Evolutionary conservation across 2,329 filamentous ascomycete species (phyloP).

Genomic region (Thelonectria discophora): DNA sequence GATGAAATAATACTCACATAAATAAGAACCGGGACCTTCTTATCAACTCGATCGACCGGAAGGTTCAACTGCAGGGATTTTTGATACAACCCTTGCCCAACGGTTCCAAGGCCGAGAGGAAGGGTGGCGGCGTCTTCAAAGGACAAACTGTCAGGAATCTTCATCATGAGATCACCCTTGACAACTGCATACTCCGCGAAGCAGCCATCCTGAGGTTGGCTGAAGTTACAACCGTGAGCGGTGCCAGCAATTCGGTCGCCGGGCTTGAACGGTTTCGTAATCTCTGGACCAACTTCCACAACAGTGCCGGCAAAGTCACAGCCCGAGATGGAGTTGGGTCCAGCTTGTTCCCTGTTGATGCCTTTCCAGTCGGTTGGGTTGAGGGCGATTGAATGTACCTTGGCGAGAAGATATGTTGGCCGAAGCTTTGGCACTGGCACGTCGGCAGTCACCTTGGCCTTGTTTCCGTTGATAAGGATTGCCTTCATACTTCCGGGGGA

Average conservation of each 20-base stretch:
- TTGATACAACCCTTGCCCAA: constrained; percentile 58
- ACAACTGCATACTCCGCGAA: constrained; percentile 52
- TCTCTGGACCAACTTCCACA: constrained; percentile 53
- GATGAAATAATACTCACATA: background rate
- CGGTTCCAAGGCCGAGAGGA: constrained; percentile 54
- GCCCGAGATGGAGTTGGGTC: constrained; percentile 48
- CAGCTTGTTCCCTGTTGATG: constrained; percentile 28
- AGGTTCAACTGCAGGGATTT: constrained; percentile 8
- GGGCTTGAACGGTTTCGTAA: constrained; percentile 50
- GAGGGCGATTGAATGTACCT: constrained; percentile 24
- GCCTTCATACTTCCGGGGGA: constrained; percentile 1
- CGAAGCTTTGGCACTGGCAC: background rate
- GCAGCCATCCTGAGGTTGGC: constrained; percentile 45
- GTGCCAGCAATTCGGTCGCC: constrained; percentile 55
- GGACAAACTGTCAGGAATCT: constrained; percentile 50
- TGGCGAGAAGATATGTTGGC: background rate
- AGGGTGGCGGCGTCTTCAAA: constrained; percentile 58
- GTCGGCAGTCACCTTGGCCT: background rate
- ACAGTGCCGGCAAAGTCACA: constrained; percentile 60
- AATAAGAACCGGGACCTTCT: constrained; percentile 1
- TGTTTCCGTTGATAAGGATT: background rate
- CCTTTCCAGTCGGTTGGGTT: constrained; percentile 47
- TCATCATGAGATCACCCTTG: constrained; percentile 53
- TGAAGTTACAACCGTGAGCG: constrained; percentile 18
- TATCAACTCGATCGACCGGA: background rate